Conservation (phyloP, 768 basidiomycete genomes). For the Stropharia rugosoannulata region DNA sequence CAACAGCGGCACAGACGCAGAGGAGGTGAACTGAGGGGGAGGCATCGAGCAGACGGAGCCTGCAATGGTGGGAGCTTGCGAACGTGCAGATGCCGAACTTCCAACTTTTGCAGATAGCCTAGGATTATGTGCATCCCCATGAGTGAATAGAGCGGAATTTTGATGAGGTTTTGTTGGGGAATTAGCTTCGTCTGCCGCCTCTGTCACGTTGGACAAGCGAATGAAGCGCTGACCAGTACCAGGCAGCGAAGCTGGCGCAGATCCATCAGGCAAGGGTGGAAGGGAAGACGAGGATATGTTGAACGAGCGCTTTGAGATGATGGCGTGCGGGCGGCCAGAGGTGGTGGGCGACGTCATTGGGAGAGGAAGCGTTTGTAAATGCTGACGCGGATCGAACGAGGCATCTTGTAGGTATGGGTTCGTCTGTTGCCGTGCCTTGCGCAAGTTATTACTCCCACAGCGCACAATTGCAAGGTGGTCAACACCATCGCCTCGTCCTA, state of each 20-base stretch:
- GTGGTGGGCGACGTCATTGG: too few species aligned
- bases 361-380: too few species aligned
- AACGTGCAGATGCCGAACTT: too few species aligned
- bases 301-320: constrained; percentile 44
- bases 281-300: constrained; percentile 44
- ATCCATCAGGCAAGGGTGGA: not conserved
- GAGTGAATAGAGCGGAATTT: too few species aligned
- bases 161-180: too few species aligned
- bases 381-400: constrained; percentile 4
- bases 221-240: constrained; percentile 40
- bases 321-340: constrained; percentile 20
- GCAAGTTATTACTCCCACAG: constrained; percentile 14
- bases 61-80: too few species aligned
- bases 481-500: constrained; percentile 26
- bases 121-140: too few species aligned
- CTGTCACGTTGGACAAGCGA: constrained; percentile 73
- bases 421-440: constrained; percentile 13
- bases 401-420: constrained; percentile 29
- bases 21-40: too few species aligned
- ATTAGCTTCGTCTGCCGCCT: constrained; percentile 41
- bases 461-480: constrained; percentile 29
- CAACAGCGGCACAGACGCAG: too few species aligned
- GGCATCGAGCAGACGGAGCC: too few species aligned
- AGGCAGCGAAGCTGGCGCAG: constrained; percentile 11
- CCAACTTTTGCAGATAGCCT: too few species aligned